Percentiles rank a stretch among this genome's conserved stretches.
Conservation (phyloP, 805 yeast genomes). For the Wickerhamomyces silvicola region DNA sequence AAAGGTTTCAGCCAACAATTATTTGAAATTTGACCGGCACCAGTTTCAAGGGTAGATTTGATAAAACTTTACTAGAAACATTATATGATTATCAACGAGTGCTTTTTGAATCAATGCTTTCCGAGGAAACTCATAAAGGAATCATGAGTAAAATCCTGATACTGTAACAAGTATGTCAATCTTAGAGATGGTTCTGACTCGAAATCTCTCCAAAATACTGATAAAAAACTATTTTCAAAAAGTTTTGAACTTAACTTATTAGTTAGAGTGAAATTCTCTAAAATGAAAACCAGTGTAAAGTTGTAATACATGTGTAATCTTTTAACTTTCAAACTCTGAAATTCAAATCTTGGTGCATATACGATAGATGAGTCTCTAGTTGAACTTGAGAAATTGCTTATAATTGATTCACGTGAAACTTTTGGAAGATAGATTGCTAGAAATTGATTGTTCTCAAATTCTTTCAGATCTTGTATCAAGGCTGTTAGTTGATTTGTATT, state of each 20-base stretch:
- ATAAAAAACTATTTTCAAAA: constrained; percentile 2
- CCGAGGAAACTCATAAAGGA: constrained; percentile 18
- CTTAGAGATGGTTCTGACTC: constrained; percentile 8
- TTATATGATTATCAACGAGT: too few relatives aligned
- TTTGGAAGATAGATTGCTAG: constrained; percentile 11
- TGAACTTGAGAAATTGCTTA: constrained; percentile 3
- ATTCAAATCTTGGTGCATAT: constrained; percentile 2
- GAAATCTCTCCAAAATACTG: constrained; percentile 11
- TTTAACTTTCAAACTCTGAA: constrained; percentile 8
- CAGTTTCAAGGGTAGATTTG: too few relatives aligned
- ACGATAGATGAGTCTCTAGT: background rate
- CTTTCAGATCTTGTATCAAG: constrained; percentile 10
- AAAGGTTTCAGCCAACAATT: too few relatives aligned
- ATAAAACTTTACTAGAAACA: too few relatives aligned
- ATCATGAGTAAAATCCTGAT: constrained; percentile 10
- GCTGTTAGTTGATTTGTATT: background rate
- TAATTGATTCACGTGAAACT: constrained; percentile 2
- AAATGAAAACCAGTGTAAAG: constrained; percentile 9
- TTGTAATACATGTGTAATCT: constrained; percentile 17
- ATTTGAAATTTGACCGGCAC: too few relatives aligned
- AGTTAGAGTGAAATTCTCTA: constrained; percentile 5
- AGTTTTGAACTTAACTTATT: constrained; percentile 1
- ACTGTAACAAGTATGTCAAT: constrained; percentile 4
- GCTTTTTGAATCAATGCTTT: too few relatives aligned
- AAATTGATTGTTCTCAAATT: constrained; percentile 16